A percentile compares a stretch with the other conserved stretches of the same genome.
Conservation (phyloP, 192 early-diverging fungal genomes). For the Backusella morwellensis region DNA sequence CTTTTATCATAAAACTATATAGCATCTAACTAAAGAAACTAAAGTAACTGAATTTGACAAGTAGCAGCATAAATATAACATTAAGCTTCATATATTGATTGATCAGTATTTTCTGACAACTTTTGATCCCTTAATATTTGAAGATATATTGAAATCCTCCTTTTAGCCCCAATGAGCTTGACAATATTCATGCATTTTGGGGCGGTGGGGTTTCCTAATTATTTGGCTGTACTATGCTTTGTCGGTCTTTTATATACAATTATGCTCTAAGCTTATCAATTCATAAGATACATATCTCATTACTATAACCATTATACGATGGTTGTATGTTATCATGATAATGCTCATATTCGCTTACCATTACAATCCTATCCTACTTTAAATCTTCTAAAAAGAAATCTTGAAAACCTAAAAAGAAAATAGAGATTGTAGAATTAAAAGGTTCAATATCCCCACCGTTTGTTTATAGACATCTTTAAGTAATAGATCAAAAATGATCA, state of each 20-base stretch:
- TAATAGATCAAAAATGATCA: slow-evolving; percentile 4
- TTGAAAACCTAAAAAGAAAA: background rate
- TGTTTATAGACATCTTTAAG: slow-evolving; percentile 6
- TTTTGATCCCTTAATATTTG: background rate
- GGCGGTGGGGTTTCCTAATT: background rate
- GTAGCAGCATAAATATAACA: too few species aligned
- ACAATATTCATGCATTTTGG: background rate
- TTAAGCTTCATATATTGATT: background rate
- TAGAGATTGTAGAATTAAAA: background rate
- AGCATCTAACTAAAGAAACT: background rate
- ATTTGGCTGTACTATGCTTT: background rate
- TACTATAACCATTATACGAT: background rate
- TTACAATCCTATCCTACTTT: background rate
- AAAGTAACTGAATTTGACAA: background rate
- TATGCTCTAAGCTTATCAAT: background rate
- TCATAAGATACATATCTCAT: background rate
- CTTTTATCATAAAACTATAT: background rate
- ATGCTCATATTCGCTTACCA: background rate
- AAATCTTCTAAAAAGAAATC: background rate
- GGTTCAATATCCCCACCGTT: background rate
- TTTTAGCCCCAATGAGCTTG: background rate
- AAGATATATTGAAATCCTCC: background rate
- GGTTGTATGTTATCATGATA: background rate
- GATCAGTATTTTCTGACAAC: background rate
- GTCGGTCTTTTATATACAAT: background rate